Conservation (phyloP, 1,284 basidiomycete genomes). For the Sutorius eximius region DNA sequence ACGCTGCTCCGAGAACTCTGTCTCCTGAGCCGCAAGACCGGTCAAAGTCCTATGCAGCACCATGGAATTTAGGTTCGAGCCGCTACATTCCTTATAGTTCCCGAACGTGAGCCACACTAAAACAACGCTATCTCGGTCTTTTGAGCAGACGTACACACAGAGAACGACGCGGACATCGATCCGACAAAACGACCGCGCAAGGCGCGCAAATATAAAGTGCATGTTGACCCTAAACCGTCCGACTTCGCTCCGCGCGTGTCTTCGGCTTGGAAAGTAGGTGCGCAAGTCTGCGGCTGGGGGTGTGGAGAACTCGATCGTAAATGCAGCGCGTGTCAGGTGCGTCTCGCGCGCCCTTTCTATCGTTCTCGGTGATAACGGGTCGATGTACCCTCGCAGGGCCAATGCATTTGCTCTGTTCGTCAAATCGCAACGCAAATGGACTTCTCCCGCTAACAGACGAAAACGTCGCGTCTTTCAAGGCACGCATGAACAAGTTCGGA, state of each 20-base stretch:
- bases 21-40: no score
- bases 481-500: constrained; percentile 54
- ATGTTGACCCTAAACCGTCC: constrained; percentile 5
- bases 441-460: constrained; percentile 56
- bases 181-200: constrained; percentile 11
- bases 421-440: constrained; percentile 83
- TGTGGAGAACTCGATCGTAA: constrained; percentile 69
- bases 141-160: background rate
- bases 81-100: no score
- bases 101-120: constrained; percentile 11
- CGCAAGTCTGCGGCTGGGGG: constrained; percentile 83
- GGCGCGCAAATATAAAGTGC: constrained; percentile 5
- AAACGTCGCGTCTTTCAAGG: constrained; percentile 56
- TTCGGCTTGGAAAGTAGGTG: constrained; percentile 69
- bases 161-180: background rate
- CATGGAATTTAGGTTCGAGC: no score
- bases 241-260: constrained; percentile 32
- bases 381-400: constrained; percentile 48
- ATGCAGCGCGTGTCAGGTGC: constrained; percentile 72
- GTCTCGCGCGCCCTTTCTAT: constrained; percentile 13
- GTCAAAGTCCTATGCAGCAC: no score
- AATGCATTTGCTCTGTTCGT: constrained; percentile 84
- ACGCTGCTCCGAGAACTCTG: no score
- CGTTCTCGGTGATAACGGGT: background rate
- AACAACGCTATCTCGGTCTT: background rate